Evolutionary conservation across 139 green algal species (phyloP).

Genomic region (Coelastrella sp.): DNA sequence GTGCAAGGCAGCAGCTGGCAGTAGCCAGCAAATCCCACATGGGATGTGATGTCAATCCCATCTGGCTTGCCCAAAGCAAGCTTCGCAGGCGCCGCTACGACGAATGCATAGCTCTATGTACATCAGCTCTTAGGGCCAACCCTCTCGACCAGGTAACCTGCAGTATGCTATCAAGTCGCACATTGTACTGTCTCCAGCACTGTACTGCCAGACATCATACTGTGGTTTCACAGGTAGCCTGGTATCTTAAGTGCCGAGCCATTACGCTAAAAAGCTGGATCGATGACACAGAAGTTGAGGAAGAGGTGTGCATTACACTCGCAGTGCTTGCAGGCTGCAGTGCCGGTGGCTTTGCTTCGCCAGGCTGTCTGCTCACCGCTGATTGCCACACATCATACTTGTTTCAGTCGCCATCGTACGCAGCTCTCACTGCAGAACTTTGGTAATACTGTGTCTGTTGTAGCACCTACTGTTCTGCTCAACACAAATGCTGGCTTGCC

Average conservation of each 20-base stretch:
- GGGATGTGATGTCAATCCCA: slow-evolving; percentile 56
- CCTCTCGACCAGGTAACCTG: slow-evolving; percentile 78
- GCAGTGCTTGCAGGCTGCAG: neutral
- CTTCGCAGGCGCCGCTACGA: slow-evolving; percentile 74
- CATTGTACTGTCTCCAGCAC: neutral
- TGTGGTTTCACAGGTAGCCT: slow-evolving; percentile 65
- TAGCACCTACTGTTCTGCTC: too few species aligned
- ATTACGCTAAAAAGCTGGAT: slow-evolving; percentile 86
- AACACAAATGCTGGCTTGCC: too few species aligned
- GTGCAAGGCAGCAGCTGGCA: neutral
- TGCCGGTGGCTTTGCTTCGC: neutral
- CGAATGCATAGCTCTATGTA: slow-evolving; percentile 79
- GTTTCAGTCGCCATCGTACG: too few species aligned
- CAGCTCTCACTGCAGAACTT: too few species aligned
- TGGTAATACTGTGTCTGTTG: too few species aligned
- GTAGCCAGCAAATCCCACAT: neutral
- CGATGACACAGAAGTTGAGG: slow-evolving; percentile 87
- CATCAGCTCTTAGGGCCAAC: slow-evolving; percentile 70
- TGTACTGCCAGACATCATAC: too few species aligned
- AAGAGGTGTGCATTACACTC: slow-evolving; percentile 66
- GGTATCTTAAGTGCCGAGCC: slow-evolving; percentile 84
- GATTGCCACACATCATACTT: neutral
- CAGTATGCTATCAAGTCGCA: neutral
- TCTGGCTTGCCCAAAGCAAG: slow-evolving; percentile 77
- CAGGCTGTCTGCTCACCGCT: neutral